Conservation (phyloP, 2,329 filamentous ascomycete species). For the Aspergillus spinulosporus region DNA sequence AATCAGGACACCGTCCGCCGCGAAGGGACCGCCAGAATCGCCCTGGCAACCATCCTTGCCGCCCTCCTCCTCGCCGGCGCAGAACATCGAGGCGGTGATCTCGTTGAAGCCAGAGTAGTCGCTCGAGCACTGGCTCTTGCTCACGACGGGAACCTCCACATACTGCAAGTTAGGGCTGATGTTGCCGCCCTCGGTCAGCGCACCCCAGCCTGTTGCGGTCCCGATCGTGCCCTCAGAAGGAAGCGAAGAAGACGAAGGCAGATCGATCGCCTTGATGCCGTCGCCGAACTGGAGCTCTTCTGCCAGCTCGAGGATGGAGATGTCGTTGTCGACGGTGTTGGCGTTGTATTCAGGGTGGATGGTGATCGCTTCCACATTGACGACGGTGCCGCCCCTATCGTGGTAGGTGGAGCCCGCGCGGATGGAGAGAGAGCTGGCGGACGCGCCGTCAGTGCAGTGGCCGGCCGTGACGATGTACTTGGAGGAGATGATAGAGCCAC, state of each 20-base stretch:
- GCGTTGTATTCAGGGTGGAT: constrained; percentile 11
- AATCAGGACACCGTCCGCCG: not conserved
- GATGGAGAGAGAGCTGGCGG: constrained; percentile 3
- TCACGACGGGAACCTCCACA: constrained; percentile 6
- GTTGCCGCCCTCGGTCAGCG: not conserved
- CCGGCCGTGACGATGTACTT: constrained; percentile 10
- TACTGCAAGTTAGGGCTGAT: constrained; percentile 1
- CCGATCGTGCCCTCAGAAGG: not conserved
- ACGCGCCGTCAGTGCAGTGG: constrained; percentile 8
- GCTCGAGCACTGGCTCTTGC: not conserved
- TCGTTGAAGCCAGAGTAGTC: not conserved
- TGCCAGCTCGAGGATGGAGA: constrained; percentile 5
- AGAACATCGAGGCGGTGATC: constrained; percentile 7
- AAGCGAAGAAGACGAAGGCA: constrained; percentile 30
- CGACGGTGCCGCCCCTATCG: not conserved
- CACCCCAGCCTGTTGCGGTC: constrained; percentile 8
- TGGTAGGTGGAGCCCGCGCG: constrained; percentile 4
- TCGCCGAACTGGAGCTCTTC: not conserved
- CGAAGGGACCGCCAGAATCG: constrained; percentile 6
- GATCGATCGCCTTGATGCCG: constrained; percentile 48
- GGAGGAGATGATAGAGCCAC: constrained; percentile 9
- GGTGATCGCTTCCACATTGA: not conserved
- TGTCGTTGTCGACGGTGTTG: constrained; percentile 2
- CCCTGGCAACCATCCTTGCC: constrained; percentile 8
- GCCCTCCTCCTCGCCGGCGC: not conserved